These are phyloP conservation scores for Podospora sp. DNA, from an alignment of 495 filamentous ascomycete species.

Conservation along the genomic window DNA sequence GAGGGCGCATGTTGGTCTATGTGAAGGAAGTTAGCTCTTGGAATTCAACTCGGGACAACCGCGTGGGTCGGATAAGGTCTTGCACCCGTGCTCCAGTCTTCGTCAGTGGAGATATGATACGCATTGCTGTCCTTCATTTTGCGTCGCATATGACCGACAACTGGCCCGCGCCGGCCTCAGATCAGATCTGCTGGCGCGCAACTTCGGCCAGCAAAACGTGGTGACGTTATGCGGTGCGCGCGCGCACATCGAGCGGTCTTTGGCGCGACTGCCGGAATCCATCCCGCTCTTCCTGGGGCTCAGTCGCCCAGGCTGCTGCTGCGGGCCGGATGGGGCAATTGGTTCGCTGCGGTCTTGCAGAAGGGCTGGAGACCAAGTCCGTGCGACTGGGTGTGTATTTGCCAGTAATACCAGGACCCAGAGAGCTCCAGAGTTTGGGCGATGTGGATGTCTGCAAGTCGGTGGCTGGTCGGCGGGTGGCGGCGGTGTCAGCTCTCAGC, in stretches of 20 bases:
- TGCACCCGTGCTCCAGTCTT: neutral
- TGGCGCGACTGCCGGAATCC: conserved; percentile 2
- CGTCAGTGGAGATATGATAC: neutral
- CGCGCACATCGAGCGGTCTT: neutral
- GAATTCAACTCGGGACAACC: neutral
- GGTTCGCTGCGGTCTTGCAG: neutral
- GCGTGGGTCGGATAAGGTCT: neutral
- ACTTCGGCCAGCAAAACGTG: neutral
- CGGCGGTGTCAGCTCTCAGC: neutral
- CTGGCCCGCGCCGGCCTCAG: neutral
- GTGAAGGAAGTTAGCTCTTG: neutral
- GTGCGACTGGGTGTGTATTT: conserved; percentile 8
- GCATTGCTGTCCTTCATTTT: conserved; percentile 15
- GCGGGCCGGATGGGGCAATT: neutral
- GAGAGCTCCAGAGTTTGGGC: neutral
- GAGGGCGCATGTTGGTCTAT: neutral
- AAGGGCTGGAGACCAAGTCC: conserved; percentile 6
- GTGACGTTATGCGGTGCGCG: neutral
- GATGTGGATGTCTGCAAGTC: conserved; percentile 2
- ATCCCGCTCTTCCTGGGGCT: conserved; percentile 12
- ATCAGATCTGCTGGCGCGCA: conserved; percentile 1
- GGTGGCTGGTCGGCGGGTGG: neutral
- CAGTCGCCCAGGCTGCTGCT: conserved; percentile 1
- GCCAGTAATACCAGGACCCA: conserved; percentile 10
- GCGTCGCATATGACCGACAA: conserved; percentile 17